phyloP scores from a whole-genome alignment of 202 grass and related monocot species.

The Setaria viridis region DNA sequence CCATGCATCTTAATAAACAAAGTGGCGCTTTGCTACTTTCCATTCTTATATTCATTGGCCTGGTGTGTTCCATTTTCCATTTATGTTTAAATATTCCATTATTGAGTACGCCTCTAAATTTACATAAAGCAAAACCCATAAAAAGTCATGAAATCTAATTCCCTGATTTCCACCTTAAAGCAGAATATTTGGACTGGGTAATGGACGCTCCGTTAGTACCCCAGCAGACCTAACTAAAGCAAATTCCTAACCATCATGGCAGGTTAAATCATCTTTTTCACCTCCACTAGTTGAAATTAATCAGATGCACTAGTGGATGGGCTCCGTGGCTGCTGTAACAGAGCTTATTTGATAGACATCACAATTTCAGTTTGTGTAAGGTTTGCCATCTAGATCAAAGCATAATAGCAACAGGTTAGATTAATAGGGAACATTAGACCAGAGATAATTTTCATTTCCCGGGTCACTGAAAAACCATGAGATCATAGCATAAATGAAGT shows the following conservation, averaged over 20 bases:
- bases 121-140: not conserved
- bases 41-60: not conserved
- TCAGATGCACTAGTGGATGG: not conserved
- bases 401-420: not conserved
- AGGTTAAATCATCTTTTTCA: not conserved
- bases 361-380: not conserved
- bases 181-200: not conserved
- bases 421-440: too few species aligned
- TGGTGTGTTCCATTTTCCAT: not conserved
- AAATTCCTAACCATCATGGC: not conserved
- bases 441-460: too few species aligned
- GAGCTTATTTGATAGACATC: not conserved
- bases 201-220: not conserved
- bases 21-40: not conserved
- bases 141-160: not conserved
- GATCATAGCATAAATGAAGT: too few species aligned
- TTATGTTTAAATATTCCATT: not conserved
- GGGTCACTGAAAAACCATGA: too few species aligned
- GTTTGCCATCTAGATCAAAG: not conserved
- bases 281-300: not conserved
- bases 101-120: not conserved
- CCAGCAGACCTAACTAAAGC: not conserved
- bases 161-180: not conserved
- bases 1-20: not conserved
- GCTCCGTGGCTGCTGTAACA: not conserved